A percentile compares a stretch with the other conserved stretches of the same genome.
Conservation (phyloP, 495 filamentous ascomycete species). For the Entonaema liquescens region DNA sequence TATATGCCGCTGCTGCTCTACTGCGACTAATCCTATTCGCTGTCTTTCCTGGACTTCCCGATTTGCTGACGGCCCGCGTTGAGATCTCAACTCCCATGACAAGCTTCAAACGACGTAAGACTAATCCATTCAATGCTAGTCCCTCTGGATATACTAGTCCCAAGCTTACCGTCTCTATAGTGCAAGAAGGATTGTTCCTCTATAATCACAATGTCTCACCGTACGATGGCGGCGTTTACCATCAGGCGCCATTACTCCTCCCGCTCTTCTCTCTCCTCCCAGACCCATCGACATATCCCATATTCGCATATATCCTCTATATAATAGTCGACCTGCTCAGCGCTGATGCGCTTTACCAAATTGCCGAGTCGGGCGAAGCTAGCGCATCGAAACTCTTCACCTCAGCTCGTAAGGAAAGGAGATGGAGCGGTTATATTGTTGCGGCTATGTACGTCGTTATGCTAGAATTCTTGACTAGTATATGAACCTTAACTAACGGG, state of each 20-base stretch:
- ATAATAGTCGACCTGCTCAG: slow-evolving; percentile 82
- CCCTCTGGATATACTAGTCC: background rate
- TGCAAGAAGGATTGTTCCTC: slow-evolving; percentile 95
- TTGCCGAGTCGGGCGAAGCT: slow-evolving; percentile 84
- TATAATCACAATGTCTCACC: slow-evolving; percentile 96
- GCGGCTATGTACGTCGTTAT: slow-evolving; percentile 74
- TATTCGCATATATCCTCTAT: slow-evolving; percentile 82
- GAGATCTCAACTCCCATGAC: slow-evolving; percentile 97
- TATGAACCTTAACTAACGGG: slow-evolving; percentile 14
- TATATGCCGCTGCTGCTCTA: slow-evolving; percentile 79
- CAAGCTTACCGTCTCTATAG: slow-evolving; percentile 52
- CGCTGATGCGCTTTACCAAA: slow-evolving; percentile 81
- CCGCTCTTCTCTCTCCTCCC: slow-evolving; percentile 90
- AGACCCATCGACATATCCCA: slow-evolving; percentile 65
- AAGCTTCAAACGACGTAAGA: slow-evolving; percentile 94
- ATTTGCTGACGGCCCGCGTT: slow-evolving; percentile 87
- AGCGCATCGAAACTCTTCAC: slow-evolving; percentile 74
- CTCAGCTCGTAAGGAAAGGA: slow-evolving; percentile 78
- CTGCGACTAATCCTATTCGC: slow-evolving; percentile 83
- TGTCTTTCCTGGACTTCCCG: slow-evolving; percentile 83
- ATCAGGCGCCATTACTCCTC: slow-evolving; percentile 94
- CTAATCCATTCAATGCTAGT: background rate
- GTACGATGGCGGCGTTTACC: slow-evolving; percentile 96
- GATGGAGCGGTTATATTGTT: slow-evolving; percentile 78
- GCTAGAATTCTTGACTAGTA: background rate